Conservation (phyloP, 1,284 basidiomycete species). For the Austropuccinia psidii region DNA sequence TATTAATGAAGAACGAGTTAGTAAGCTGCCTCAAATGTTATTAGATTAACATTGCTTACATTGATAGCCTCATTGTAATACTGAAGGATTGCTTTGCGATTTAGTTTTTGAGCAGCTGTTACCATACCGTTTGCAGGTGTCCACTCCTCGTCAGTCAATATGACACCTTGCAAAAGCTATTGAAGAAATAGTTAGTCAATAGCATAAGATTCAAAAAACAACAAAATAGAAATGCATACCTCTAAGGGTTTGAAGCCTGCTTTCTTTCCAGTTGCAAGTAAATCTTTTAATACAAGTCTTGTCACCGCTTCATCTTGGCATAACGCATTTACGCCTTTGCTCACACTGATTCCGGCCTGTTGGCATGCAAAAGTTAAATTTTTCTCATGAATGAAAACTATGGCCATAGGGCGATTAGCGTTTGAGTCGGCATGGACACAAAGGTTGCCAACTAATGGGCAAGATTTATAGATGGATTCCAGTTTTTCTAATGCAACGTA, state of each 20-base stretch:
- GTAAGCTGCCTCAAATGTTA: no score
- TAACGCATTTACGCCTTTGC: no score
- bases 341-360: slow-evolving; percentile 49
- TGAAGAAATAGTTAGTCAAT: background rate
- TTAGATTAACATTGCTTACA: no score
- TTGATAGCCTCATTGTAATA: slow-evolving; percentile 18
- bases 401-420: slow-evolving; percentile 73
- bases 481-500: slow-evolving; percentile 90
- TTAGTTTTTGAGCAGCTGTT: slow-evolving; percentile 64
- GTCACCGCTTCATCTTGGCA: slow-evolving; percentile 60
- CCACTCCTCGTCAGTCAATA: slow-evolving; percentile 80
- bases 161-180: slow-evolving; percentile 61
- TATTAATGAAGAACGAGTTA: no score
- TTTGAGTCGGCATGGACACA: slow-evolving; percentile 75
- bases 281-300: slow-evolving; percentile 65
- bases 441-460: slow-evolving; percentile 65
- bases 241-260: slow-evolving; percentile 78
- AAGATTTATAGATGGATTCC: slow-evolving; percentile 81
- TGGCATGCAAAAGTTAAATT: slow-evolving; percentile 56
- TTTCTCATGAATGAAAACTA: slow-evolving; percentile 58
- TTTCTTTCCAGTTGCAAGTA: slow-evolving; percentile 75
- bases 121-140: slow-evolving; percentile 78
- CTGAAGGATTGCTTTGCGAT: slow-evolving; percentile 20
- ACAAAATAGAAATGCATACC: slow-evolving; percentile 29
- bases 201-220: background rate